These are phyloP conservation scores for Beauveria sp. DNA, from an alignment of 2,329 filamentous ascomycete genomes.

Conservation along the genomic window DNA sequence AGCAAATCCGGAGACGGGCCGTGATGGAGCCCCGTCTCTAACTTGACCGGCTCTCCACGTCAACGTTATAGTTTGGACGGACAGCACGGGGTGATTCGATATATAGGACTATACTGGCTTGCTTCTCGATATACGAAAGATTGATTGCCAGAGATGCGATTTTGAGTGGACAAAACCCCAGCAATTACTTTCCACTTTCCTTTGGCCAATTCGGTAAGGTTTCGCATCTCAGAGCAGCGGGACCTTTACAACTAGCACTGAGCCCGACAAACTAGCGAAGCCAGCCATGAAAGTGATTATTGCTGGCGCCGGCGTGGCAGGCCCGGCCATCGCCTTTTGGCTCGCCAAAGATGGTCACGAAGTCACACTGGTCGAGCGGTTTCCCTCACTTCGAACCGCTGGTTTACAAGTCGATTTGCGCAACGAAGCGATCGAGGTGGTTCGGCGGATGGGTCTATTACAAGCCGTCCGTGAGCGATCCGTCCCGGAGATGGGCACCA, in stretches of 20 bases:
- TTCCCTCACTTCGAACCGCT: slow-evolving; percentile 24
- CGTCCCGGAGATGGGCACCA: slow-evolving; percentile 41
- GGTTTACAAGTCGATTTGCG: slow-evolving; percentile 37
- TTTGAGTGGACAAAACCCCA: background rate
- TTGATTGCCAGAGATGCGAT: background rate
- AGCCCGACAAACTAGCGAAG: background rate
- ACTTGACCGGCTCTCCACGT: background rate
- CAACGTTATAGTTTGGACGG: background rate
- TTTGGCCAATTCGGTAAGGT: background rate
- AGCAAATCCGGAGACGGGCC: background rate
- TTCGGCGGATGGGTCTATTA: slow-evolving; percentile 30
- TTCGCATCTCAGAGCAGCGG: background rate
- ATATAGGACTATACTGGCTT: background rate
- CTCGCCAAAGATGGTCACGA: slow-evolving; percentile 6
- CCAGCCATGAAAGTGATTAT: slow-evolving; percentile 4
- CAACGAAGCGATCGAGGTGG: slow-evolving; percentile 28
- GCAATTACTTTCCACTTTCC: background rate
- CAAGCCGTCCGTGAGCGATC: slow-evolving; percentile 24
- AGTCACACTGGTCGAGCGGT: slow-evolving; percentile 30
- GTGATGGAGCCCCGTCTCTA: background rate
- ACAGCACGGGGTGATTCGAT: background rate
- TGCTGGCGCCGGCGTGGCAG: slow-evolving; percentile 9
- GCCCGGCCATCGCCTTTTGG: slow-evolving; percentile 8
- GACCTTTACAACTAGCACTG: background rate
- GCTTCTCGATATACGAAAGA: background rate